phyloP scores from a whole-genome alignment of 805 yeast species.

The Metschnikowia gruessii region DNA sequence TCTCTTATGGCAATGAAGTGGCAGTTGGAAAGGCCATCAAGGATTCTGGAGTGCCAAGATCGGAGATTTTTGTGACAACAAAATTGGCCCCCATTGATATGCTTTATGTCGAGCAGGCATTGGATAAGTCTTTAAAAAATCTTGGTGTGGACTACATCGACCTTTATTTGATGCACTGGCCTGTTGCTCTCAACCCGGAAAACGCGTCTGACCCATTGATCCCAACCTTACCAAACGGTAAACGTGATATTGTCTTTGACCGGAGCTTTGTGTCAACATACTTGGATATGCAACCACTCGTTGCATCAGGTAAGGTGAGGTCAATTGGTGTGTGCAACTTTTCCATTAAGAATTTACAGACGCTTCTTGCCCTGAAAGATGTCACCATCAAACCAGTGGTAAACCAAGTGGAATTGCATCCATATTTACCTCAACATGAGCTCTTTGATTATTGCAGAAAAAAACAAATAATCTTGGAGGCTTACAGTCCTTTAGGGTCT shows the following conservation, averaged over 20 bases:
- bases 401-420: conserved; percentile 77
- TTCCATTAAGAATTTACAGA: conserved; percentile 50
- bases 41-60: conserved; percentile 61
- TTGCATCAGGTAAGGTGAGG: conserved; percentile 48
- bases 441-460: conserved; percentile 50
- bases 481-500: conserved; percentile 77
- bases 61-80: conserved; percentile 66
- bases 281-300: conserved; percentile 59
- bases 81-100: conserved; percentile 62
- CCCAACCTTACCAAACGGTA: conserved; percentile 36
- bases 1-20: conserved; percentile 57
- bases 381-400: conserved; percentile 60
- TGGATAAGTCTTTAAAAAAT: conserved; percentile 57
- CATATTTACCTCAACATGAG: conserved; percentile 63
- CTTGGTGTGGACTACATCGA: conserved; percentile 76
- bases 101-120: conserved; percentile 49
- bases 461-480: conserved; percentile 59
- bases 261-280: conserved; percentile 54
- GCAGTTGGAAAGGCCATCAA: conserved; percentile 55
- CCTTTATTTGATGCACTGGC: conserved; percentile 82
- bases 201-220: conserved; percentile 30
- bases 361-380: conserved; percentile 47
- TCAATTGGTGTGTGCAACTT: conserved; percentile 81
- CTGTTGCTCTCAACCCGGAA: conserved; percentile 52
- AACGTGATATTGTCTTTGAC: conserved; percentile 31